Evolutionary conservation across 495 filamentous ascomycete genomes (phyloP), one percentile per base, ranked within the genome.

Genomic region (Talaromyces stipitatus): DNA sequence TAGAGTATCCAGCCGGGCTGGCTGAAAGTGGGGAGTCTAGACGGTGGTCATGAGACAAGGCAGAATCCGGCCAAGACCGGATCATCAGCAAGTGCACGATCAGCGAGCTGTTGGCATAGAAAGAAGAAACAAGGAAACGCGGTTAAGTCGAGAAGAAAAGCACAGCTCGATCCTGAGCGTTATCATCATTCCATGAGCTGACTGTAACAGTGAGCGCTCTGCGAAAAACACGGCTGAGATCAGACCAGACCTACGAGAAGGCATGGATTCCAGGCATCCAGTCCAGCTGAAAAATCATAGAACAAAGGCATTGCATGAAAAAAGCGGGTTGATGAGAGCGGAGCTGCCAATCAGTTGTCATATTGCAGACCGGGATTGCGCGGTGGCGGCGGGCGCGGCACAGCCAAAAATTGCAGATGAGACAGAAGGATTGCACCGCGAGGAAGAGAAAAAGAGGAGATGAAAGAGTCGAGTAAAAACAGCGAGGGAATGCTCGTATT

Each of bases 401-500:
- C 16, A 23, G 18, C 24, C 8, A 23, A n/a, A 45, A 4, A 45
- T 20, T 20, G 18, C 41, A 45, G 41, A 5, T 45, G 41, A 45
- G 41, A 45, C 41, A 45, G 41, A 23, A 45, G 11, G 46, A n/a
- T n/a, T n/a, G 18, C 18, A 50, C 46, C 10, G 10, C 9, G n/a
- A 24, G 4, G 1, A 18, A 1, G 50, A 36, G 50, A 28, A 36
- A 53, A 53, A 12, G 50, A 36, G 50, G 8, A 53, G 28, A 18
- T 20, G 9, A 36, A 53, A 53, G 10, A 28, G 50, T 32, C 23
- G 50, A 36, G 50, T 32, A 33, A 53, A 53, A 53, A 36, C 30
- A 53, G 50, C 50, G 50, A 53, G 50, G 26, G 50, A n/a, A 53
- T 12, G 27, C 16, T 30, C 50, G 27, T 36, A 9, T 53, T 53